Conservation (phyloP, 768 basidiomycete species). For the Gyrodon lividus region DNA sequence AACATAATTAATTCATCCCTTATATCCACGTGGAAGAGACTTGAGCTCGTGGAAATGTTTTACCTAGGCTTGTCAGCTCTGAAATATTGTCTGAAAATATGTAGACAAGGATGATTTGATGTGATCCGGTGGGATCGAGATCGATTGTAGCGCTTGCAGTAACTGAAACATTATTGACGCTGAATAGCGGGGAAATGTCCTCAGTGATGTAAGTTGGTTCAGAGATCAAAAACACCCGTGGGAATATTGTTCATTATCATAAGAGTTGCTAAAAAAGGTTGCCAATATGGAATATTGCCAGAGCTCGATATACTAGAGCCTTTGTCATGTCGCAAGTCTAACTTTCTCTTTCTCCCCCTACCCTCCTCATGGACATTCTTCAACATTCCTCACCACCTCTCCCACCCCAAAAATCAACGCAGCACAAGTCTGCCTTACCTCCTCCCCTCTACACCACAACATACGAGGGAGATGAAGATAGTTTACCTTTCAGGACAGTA, state of each 20-base stretch:
- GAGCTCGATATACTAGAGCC: constrained; percentile 39
- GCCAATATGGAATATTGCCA: constrained; percentile 40
- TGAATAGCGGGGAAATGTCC: constrained; percentile 1
- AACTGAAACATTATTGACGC: too few relatives aligned
- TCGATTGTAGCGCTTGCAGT: too few relatives aligned
- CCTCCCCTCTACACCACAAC: constrained; percentile 7
- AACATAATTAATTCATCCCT: background rate
- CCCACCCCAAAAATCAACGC: constrained; percentile 11
- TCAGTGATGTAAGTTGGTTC: constrained; percentile 12
- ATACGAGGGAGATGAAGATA: constrained; percentile 24
- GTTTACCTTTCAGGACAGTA: constrained; percentile 4
- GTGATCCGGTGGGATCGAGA: too few relatives aligned
- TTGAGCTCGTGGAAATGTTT: background rate
- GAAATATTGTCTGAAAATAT: background rate
- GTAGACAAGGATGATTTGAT: too few relatives aligned
- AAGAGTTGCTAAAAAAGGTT: constrained; percentile 35
- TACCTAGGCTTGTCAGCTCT: background rate
- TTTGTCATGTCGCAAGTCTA: constrained; percentile 38
- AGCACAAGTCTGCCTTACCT: constrained; percentile 10
- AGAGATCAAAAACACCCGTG: constrained; percentile 21
- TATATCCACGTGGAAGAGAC: background rate
- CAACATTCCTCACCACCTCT: constrained; percentile 13
- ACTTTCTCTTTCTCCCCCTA: constrained; percentile 30
- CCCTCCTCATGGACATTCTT: constrained; percentile 27
- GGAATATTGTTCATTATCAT: constrained; percentile 30